Evolutionary conservation across 768 basidiomycete genomes (phyloP), one percentile per base, ranked within the genome.

Genomic region (Lactarius sp.): DNA sequence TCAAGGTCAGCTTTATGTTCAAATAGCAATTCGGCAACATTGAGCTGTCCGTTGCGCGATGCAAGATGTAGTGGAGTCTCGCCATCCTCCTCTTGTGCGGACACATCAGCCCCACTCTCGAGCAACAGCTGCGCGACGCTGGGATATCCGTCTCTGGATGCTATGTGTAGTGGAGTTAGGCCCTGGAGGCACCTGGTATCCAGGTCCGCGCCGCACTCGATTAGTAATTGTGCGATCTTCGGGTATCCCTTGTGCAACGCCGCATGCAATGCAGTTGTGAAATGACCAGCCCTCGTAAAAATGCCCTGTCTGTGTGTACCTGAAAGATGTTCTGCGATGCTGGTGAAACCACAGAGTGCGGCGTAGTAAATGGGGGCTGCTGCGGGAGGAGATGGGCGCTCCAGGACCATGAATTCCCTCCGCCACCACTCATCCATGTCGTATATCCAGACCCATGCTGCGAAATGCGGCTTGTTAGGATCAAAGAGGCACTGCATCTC

Each of bases 41-140:
- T 36, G 69, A 71, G 27, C 52, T 71, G 49, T 39, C 72, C 56
- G 22, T n/a, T 36, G 10, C 46, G 46, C 37, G 56, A 47, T 49
- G 56, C 56, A 63, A 68, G 54, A 64, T 66, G 59, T 74, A 75
- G 70, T 69, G 68, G 37, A 66, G 69, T 41, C 69, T 76, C 52
- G 73, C 71, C 65, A 72, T 56, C 54, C 3, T 12, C 27, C 5
- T 42, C 41, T 33, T 56, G 54, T 44, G 54, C 22, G 27, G 39
- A 42, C 7, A 33, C 22, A 33, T 44, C 54, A 0, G 41, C 54
- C 9, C 41, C 54, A 33, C 10, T 6, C 13, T 27, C 41, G 16
- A 56, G 39, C 27, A 56, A 56, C 27, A 12, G 27, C 7, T 27
- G 54, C 27, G 27, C 41, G 33, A 44, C 41, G 22, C 14, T 7